Conservation (phyloP, 805 yeast genomes). For the Candida gorgasii region DNA sequence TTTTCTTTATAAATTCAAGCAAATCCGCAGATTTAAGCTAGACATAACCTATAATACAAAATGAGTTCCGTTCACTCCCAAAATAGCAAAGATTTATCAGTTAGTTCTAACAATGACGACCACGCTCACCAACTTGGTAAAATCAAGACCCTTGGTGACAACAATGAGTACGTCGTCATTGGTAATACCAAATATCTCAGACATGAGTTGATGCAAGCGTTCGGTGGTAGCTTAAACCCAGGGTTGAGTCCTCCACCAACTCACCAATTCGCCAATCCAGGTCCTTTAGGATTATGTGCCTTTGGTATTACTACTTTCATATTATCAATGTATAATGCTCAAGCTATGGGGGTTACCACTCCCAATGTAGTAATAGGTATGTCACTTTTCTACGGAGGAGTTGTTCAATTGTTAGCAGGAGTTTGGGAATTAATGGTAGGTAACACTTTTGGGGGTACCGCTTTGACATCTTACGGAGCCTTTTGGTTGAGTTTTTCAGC, state of each 20-base stretch:
- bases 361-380: constrained; percentile 60
- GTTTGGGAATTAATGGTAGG: constrained; percentile 66
- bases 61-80: constrained; percentile 18
- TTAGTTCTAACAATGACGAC: constrained; percentile 12
- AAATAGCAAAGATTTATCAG: constrained; percentile 18
- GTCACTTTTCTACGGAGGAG: constrained; percentile 67
- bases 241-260: constrained; percentile 43
- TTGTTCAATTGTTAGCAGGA: constrained; percentile 62
- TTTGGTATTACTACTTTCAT: constrained; percentile 68
- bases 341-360: constrained; percentile 53
- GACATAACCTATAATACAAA: no score
- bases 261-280: constrained; percentile 66
- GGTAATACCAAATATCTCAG: constrained; percentile 36
- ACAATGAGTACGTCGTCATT: constrained; percentile 34
- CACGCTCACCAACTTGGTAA: constrained; percentile 17
- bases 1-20: not conserved
- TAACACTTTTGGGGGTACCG: constrained; percentile 72
- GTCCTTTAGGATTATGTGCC: constrained; percentile 64
- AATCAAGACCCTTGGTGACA: constrained; percentile 36
- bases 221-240: constrained; percentile 41
- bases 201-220: constrained; percentile 42
- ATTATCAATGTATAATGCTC: constrained; percentile 55
- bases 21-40: not conserved
- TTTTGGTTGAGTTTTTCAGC: constrained; percentile 40
- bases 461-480: constrained; percentile 53